Percentiles rank a stretch among this genome's conserved stretches.
Evolutionary conservation across 371 early-diverging fungal species (phyloP).

Genomic region (Lichtheimia hyalospora): DNA sequence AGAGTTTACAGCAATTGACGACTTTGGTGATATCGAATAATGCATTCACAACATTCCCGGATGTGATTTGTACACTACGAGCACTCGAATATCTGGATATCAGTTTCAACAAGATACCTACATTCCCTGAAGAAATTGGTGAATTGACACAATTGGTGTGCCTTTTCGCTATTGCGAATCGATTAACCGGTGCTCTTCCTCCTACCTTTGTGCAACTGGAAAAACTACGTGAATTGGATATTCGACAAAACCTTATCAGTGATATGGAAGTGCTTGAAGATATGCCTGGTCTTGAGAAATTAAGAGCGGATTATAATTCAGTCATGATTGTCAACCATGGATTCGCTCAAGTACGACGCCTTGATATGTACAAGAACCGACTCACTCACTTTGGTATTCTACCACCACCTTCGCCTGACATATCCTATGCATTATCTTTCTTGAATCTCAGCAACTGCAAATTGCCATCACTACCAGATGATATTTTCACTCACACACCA

Average conservation of each 20-base stretch:
- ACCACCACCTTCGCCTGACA: not conserved
- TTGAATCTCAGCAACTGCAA: conserved; percentile 74
- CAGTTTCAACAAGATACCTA: conserved; percentile 79
- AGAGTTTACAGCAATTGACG: conserved; percentile 55
- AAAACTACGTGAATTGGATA: conserved; percentile 70
- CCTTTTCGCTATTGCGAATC: conserved; percentile 74
- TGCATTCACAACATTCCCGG: conserved; percentile 66
- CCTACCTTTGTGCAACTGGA: conserved; percentile 53
- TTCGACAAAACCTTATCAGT: conserved; percentile 73
- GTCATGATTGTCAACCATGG: conserved; percentile 29
- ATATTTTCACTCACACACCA: conserved; percentile 56
- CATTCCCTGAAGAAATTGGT: conserved; percentile 74
- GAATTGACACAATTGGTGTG: conserved; percentile 56
- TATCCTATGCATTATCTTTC: not conserved
- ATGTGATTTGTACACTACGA: conserved; percentile 54
- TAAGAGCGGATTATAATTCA: conserved; percentile 72
- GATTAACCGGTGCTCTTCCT: conserved; percentile 69
- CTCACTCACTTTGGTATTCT: conserved; percentile 45
- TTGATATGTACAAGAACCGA: conserved; percentile 56
- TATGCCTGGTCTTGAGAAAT: conserved; percentile 56
- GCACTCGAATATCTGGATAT: conserved; percentile 75
- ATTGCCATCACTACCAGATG: conserved; percentile 65
- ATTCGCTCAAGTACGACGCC: conserved; percentile 25
- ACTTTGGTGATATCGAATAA: conserved; percentile 80
- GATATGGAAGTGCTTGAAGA: conserved; percentile 60